Base-by-base conservation (phyloP, 2,329 filamentous ascomycete species). In the Verticillium klebahnii region DNA sequence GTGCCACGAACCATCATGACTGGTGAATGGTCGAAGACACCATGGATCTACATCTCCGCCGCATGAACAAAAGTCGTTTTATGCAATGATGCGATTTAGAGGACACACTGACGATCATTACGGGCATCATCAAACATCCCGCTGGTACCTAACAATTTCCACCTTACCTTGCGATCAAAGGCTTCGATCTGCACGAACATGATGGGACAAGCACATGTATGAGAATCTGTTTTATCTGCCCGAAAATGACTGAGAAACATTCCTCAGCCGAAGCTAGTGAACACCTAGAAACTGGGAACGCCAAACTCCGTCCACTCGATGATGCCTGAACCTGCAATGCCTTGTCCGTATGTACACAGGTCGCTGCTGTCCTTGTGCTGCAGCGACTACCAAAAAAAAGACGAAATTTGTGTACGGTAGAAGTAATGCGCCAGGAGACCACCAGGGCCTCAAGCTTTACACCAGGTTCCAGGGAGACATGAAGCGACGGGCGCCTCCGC, bases 401-500 rank as follows among this genome's bases (percentile, higher is more conserved):
- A 52, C 9, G 45, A 52, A 25, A 11, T n/a, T 19, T 52, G n/a
- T 52, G 11, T 52, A 29, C 45, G 45, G 45, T 9, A 14, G 45
- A 52, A 52, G 45, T 19, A n/a, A 2, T 11, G 19, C 9, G 39
- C 19, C 39, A n/a, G 8, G 39, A 29, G 29, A 29, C 29, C 5
- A 6, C 29, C 5, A 52, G 19, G n/a, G 11, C 6, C 8, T 12
- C 45, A 52, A 14, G 11, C n/a, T 12, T 52, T 52, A 25, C 2
- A 5, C 45, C 9, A 52, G n/a, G 19, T 52, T 12, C n/a, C 45
- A 19, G 9, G n/a, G 19, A 8, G 58, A 60, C 25, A 55, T 54
- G 52, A 63, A 60, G 29, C 59, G 64, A 9, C 64, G 62, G 36
- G 36, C 52, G 31, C 65, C 62, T 40, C 57, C 39, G 25, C 65